phyloP scores from a whole-genome alignment of 2,329 filamentous ascomycete species.

The Hymenoscyphus linearis region DNA sequence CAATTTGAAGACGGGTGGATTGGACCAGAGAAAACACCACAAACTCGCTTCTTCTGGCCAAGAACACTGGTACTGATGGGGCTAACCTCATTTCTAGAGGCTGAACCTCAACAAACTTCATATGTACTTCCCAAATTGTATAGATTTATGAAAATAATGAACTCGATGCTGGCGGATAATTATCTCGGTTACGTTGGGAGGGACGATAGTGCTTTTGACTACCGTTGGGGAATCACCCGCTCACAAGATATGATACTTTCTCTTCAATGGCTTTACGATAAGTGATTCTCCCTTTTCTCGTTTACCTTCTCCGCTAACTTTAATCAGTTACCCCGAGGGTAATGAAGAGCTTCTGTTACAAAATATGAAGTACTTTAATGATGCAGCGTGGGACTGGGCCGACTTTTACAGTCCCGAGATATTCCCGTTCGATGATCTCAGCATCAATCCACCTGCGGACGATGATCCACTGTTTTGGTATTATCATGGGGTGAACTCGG shows the following conservation, averaged over 20 bases:
- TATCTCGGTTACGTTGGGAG: conserved; percentile 45
- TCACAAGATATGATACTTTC: conserved; percentile 29
- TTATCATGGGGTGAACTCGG: conserved; percentile 38
- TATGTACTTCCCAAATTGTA: conserved; percentile 4
- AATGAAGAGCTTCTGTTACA: conserved; percentile 28
- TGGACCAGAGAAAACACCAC: conserved; percentile 43
- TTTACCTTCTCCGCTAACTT: background rate
- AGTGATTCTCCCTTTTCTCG: conserved; percentile 3
- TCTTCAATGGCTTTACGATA: conserved; percentile 35
- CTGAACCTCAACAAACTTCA: conserved; percentile 31
- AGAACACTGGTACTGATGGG: conserved; percentile 8
- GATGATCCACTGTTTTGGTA: conserved; percentile 11
- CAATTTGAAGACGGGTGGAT: conserved; percentile 53
- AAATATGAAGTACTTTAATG: conserved; percentile 27
- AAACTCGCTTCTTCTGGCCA: conserved; percentile 23
- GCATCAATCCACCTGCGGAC: conserved; percentile 7
- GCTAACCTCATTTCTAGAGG: conserved; percentile 36
- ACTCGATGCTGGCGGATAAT: conserved; percentile 50
- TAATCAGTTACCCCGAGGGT: conserved; percentile 16
- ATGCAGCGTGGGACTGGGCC: conserved; percentile 21
- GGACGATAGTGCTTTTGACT: conserved; percentile 37
- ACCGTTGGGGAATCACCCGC: conserved; percentile 14
- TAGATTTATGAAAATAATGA: conserved; percentile 43
- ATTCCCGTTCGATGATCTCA: conserved; percentile 15
- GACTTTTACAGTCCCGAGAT: conserved; percentile 18